These are phyloP conservation scores for Pyrenochaeta sp. DNA, from an alignment of 2,329 filamentous ascomycete species.

Conservation along the genomic window DNA sequence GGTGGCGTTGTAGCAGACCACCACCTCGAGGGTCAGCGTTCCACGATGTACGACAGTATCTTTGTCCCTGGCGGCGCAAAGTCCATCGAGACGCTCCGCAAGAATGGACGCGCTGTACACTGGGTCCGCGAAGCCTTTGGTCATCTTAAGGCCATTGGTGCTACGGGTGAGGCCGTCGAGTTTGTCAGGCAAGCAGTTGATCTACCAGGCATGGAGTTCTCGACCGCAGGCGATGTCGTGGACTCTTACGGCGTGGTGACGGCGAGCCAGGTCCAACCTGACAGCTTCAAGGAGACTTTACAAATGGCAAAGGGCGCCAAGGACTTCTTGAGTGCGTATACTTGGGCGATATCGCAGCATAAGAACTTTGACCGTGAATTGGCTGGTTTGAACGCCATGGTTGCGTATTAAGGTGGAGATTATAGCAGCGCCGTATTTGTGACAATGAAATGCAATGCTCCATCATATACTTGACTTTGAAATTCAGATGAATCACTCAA, in stretches of 20 bases:
- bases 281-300: constrained; percentile 68
- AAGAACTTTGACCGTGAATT: constrained; percentile 78
- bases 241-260: constrained; percentile 84
- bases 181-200: constrained; percentile 63
- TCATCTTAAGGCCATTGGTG: constrained; percentile 81
- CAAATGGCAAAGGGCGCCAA: constrained; percentile 72
- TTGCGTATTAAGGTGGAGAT: constrained; percentile 68
- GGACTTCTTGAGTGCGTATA: constrained; percentile 76
- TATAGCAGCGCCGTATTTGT: not conserved
- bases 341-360: constrained; percentile 74
- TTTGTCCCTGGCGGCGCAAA: constrained; percentile 78
- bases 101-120: constrained; percentile 76
- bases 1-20: constrained; percentile 74
- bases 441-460: no score
- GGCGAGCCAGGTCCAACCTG: constrained; percentile 60
- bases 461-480: no score
- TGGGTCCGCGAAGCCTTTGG: constrained; percentile 84
- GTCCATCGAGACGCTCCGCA: constrained; percentile 68
- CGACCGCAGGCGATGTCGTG: constrained; percentile 60
- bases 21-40: constrained; percentile 80
- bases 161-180: constrained; percentile 74
- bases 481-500: no score
- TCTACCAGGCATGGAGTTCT: constrained; percentile 60
- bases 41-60: constrained; percentile 81
- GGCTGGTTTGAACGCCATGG: constrained; percentile 70